Percentiles rank a stretch among this genome's conserved stretches.
Conservation (phyloP, 805 yeast species). For the Yamadazyma sp. region DNA sequence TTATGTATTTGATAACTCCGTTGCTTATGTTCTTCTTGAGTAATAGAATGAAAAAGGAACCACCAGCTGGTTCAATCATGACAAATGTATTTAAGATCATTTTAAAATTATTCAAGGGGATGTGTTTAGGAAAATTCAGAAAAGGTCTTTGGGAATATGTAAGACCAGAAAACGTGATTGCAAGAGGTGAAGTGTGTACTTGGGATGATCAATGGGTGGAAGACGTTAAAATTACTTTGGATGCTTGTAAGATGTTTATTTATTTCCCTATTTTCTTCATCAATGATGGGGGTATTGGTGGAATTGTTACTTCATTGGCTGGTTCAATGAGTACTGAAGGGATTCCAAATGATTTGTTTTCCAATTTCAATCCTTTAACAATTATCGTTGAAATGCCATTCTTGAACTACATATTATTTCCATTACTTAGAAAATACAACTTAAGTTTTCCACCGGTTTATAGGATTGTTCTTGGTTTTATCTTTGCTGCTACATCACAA, state of each 20-base stretch:
- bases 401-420: constrained; percentile 46
- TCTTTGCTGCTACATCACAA: constrained; percentile 45
- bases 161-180: constrained; percentile 40
- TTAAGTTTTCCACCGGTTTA: constrained; percentile 42
- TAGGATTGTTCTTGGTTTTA: constrained; percentile 47
- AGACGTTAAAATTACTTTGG: constrained; percentile 42
- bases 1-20: constrained; percentile 29
- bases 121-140: constrained; percentile 39
- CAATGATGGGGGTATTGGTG: constrained; percentile 49
- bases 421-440: constrained; percentile 38
- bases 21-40: constrained; percentile 24
- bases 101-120: constrained; percentile 39
- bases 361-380: constrained; percentile 52
- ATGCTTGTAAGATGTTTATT: constrained; percentile 44
- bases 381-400: constrained; percentile 51
- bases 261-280: constrained; percentile 36
- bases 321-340: constrained; percentile 51
- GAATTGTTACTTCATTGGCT: constrained; percentile 49
- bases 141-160: constrained; percentile 49
- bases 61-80: constrained; percentile 47
- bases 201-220: constrained; percentile 47
- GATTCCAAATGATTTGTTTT: constrained; percentile 55
- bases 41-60: constrained; percentile 26
- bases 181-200: constrained; percentile 36
- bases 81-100: constrained; percentile 40